Percentiles rank a stretch among this genome's conserved stretches.
Evolutionary conservation across 192 early-diverging fungal species (phyloP).

Genomic region (Rhizoclosmatium sp.): DNA sequence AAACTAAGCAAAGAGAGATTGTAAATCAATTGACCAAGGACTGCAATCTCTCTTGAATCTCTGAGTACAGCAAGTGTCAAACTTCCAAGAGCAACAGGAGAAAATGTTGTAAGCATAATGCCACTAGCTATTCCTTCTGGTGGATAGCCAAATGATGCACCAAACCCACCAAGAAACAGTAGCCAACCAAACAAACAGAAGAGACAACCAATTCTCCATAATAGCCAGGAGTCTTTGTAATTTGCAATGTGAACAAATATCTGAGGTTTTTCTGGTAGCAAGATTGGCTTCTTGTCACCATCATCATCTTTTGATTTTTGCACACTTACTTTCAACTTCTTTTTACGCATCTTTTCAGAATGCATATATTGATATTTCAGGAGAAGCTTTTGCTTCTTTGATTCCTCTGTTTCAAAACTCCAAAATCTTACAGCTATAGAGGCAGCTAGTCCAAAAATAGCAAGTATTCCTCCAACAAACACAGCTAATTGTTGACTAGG

Average conservation of each 20-base stretch:
- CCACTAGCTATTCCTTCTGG: conserved; percentile 11
- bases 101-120: conserved; percentile 5
- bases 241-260: conserved; percentile 30
- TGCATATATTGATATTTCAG: conserved; percentile 2
- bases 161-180: conserved; percentile 31
- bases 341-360: not conserved
- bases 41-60: conserved; percentile 6
- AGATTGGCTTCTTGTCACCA: not conserved
- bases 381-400: conserved; percentile 20
- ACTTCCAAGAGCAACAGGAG: conserved; percentile 8
- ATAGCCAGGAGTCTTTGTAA: not conserved
- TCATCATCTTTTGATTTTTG: not conserved
- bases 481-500: conserved; percentile 25
- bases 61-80: conserved; percentile 12
- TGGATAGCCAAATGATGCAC: conserved; percentile 16
- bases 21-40: not conserved
- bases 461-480: conserved; percentile 15
- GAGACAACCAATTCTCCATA: conserved; percentile 10
- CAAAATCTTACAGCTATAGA: conserved; percentile 19
- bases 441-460: not conserved
- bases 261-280: not conserved
- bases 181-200: conserved; percentile 14
- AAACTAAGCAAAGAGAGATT: conserved; percentile 3
- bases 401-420: conserved; percentile 28
- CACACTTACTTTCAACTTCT: not conserved